Percentiles rank a stretch among this genome's conserved stretches.
Conservation (phyloP, 352 stramenopile species). For the Phytophthora syringae region DNA sequence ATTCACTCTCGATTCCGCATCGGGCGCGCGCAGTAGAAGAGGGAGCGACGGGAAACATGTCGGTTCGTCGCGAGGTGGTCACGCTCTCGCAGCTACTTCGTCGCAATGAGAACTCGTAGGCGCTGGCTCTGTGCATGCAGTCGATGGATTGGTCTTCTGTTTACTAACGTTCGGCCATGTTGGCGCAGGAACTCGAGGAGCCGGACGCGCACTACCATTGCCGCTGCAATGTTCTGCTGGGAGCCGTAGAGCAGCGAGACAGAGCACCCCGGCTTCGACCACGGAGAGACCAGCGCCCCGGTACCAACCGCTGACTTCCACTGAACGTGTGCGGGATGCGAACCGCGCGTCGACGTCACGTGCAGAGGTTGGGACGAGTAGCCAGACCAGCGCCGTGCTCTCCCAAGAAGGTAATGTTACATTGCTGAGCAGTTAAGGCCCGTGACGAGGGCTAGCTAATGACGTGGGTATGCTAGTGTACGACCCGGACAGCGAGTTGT, state of each 20-base stretch:
- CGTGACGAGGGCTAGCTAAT: neutral
- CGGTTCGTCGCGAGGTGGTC: slow-evolving; percentile 69
- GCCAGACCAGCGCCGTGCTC: slow-evolving; percentile 20
- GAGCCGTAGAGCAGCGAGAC: slow-evolving; percentile 2
- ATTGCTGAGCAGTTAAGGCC: neutral
- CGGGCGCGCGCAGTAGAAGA: slow-evolving; percentile 6
- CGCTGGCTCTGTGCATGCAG: neutral
- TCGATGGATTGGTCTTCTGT: slow-evolving; percentile 1
- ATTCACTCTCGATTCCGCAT: slow-evolving; percentile 44
- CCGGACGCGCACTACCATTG: slow-evolving; percentile 20
- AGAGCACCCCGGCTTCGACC: slow-evolving; percentile 1
- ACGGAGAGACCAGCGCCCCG: slow-evolving; percentile 3
- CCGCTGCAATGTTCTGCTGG: slow-evolving; percentile 26
- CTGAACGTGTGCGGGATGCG: slow-evolving; percentile 14
- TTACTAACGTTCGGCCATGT: neutral
- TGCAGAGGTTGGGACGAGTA: slow-evolving; percentile 17
- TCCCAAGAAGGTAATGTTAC: slow-evolving; percentile 46
- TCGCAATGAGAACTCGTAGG: slow-evolving; percentile 45
- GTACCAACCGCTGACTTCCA: slow-evolving; percentile 25
- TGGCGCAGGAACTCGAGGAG: slow-evolving; percentile 14
- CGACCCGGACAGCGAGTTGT: slow-evolving; percentile 35
- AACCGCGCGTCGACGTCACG: slow-evolving; percentile 22
- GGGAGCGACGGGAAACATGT: slow-evolving; percentile 39
- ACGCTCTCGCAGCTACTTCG: slow-evolving; percentile 79
- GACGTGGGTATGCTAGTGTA: slow-evolving; percentile 12